Conservation (phyloP, 2,329 filamentous ascomycete genomes). For the Teratosphaeria pseudoeucalypti region DNA sequence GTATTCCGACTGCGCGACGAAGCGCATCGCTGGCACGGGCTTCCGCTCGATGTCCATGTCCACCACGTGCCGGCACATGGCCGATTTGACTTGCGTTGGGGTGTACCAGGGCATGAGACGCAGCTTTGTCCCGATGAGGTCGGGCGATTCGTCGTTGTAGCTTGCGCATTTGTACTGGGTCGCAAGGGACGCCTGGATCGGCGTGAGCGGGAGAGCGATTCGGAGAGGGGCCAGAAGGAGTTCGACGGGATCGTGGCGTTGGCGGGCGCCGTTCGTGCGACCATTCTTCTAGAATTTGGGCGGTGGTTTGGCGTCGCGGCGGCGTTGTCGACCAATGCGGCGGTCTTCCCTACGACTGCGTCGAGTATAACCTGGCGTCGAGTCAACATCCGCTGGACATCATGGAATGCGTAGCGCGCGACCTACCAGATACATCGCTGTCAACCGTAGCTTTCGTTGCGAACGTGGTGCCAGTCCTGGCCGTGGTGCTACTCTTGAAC, state of each 20-base stretch:
- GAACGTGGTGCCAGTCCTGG: background rate
- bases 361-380: background rate
- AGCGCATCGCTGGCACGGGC: background rate
- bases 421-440: background rate
- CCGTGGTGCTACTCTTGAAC: background rate
- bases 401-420: background rate
- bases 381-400: background rate
- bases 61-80: background rate
- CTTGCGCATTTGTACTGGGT: background rate
- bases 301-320: background rate
- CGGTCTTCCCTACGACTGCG: background rate
- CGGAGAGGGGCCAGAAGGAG: background rate
- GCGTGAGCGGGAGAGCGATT: background rate
- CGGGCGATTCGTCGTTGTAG: background rate
- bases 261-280: background rate
- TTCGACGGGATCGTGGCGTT: background rate
- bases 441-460: background rate
- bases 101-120: background rate
- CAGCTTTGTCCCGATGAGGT: background rate
- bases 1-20: background rate
- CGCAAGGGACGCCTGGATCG: background rate
- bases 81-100: background rate
- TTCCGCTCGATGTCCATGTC: background rate
- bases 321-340: background rate
- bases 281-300: background rate